Evolutionary conservation across 129 eudicot genomes (phyloP), one percentile per base, ranked within the genome.

Genomic region (Flaveria sonorensis): DNA sequence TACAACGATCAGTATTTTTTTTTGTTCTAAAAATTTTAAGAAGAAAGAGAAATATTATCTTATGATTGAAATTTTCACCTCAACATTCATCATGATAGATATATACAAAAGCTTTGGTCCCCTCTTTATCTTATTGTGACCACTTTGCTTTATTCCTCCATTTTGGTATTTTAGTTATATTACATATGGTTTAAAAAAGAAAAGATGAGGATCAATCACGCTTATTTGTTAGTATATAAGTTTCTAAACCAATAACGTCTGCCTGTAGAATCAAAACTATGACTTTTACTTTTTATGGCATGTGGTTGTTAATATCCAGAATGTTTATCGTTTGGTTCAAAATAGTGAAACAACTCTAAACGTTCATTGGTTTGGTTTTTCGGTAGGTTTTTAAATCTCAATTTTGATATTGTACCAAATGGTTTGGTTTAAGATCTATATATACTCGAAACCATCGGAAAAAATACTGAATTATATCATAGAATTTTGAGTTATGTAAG

Each of bases 71-170:
- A 10, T 45, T 10, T 45, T 16, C 56, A 63, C 14, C 46, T 21
- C 68, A 73, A 42, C 47, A 23, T 10, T 62, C 66, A 63, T 72
- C 56, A 62, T 63, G 45, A 71, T 71, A 69, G 48, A 63, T 16
- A 62, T 73, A 68, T 24, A 79, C 74, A 66, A 73, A 64, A 40
- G 57, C 39, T 72, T 80, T 65, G 79, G 79, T 80, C 83, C 83
- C 83, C 83, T 39, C 48, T 72, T 64, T 79, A 72, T 79, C 83
- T 64, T 52, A 65, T 26, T 23, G 83, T 80, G 79, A 80, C 83
- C 79, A 73, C 83, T 73, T 72, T 45, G 42, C 83, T 73, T 72
- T 80, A 65, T 72, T 72, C 72, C 66, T 55, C 30, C 69, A 55
- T 55, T 55, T 18, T n/a, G 47, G 53, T 36, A 45, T 78, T 57